Evolutionary conservation across 2,329 filamentous ascomycete species (phyloP).

Genomic region (Trichoderma pleuroti): DNA sequence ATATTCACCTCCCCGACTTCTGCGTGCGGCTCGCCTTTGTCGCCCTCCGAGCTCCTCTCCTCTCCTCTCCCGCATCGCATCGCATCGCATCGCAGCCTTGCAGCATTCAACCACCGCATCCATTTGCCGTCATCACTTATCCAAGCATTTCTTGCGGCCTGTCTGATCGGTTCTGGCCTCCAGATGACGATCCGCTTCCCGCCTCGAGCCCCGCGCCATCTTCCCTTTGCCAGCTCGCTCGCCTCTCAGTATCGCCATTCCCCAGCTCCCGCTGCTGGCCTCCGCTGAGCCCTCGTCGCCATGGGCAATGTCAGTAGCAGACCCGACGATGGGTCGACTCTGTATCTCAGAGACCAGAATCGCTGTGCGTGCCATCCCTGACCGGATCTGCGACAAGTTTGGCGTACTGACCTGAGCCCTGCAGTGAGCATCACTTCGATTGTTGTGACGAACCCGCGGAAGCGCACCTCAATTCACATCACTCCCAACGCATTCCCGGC

Average conservation of each 20-base stretch:
- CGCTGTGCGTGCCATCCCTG: conserved; percentile 61
- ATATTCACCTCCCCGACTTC: conserved; percentile 6
- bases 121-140: conserved; percentile 22
- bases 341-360: conserved; percentile 88
- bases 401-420: conserved; percentile 23
- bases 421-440: conserved; percentile 85
- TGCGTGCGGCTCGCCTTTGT: neutral
- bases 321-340: conserved; percentile 73
- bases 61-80: neutral
- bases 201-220: conserved; percentile 27
- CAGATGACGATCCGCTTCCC: conserved; percentile 27
- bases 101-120: conserved; percentile 17
- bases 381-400: neutral
- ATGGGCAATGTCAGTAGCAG: conserved; percentile 95
- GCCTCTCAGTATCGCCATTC: conserved; percentile 18
- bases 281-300: conserved; percentile 34
- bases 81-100: neutral
- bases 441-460: conserved; percentile 73
- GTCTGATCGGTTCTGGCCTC: conserved; percentile 18
- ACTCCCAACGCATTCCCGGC: conserved; percentile 86
- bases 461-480: conserved; percentile 72
- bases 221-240: conserved; percentile 19
- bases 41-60: neutral
- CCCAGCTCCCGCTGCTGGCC: neutral
- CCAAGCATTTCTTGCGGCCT: conserved; percentile 20